These are phyloP conservation scores for Claviceps pazoutovae DNA, from an alignment of 2,329 filamentous ascomycete species.

Conservation along the genomic window DNA sequence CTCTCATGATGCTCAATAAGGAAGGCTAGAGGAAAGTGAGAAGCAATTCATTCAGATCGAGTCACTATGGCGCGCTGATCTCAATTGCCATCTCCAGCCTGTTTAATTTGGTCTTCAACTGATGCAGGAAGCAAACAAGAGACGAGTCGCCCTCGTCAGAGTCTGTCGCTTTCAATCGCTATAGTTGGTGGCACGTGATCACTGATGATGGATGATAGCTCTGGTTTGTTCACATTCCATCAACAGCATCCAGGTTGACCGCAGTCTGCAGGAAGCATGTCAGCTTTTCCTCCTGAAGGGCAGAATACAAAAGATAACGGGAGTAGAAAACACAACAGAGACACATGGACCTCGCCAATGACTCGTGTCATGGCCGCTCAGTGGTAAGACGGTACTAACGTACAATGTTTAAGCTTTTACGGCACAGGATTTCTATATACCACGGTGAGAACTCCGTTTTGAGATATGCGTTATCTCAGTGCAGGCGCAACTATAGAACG, in stretches of 20 bases:
- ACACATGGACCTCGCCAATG: background rate
- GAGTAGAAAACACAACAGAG: background rate
- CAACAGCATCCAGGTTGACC: background rate
- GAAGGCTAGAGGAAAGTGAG: background rate
- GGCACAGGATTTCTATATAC: background rate
- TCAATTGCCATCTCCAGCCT: background rate
- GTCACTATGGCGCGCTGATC: background rate
- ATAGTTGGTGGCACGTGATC: slow-evolving; percentile 1
- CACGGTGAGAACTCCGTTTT: background rate
- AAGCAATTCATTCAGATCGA: background rate
- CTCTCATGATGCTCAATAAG: slow-evolving; percentile 28
- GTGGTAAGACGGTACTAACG: background rate
- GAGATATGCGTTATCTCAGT: background rate
- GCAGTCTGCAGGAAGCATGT: background rate
- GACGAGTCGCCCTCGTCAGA: slow-evolving; percentile 4
- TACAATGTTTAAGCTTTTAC: background rate
- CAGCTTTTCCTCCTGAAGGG: background rate
- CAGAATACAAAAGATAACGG: background rate
- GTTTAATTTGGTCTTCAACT: background rate
- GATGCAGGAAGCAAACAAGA: slow-evolving; percentile 1
- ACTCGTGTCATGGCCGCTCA: background rate
- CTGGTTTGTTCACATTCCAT: slow-evolving; percentile 2
- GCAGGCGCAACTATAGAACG: background rate
- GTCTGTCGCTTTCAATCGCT: slow-evolving; percentile 7
- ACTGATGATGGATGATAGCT: slow-evolving; percentile 2